These are phyloP conservation scores for Eutypa lata DNA, from an alignment of 2,329 filamentous ascomycete genomes.

Conservation along the genomic window DNA sequence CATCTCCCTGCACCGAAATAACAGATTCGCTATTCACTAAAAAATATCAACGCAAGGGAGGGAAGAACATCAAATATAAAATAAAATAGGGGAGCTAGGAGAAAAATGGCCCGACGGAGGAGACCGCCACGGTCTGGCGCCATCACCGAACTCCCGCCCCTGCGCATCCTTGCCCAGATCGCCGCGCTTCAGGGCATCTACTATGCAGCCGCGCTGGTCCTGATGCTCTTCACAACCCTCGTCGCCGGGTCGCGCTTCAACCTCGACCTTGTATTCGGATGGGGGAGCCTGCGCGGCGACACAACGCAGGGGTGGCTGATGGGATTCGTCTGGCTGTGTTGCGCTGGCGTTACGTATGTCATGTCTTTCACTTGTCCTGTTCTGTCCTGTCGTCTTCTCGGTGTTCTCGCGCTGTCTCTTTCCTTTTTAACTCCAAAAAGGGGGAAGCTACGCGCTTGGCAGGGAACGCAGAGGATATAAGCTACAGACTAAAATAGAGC, in stretches of 20 bases:
- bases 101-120: constrained; percentile 48
- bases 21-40: too few species aligned
- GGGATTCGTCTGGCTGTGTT: constrained; percentile 55
- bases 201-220: constrained; percentile 48
- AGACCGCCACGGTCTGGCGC: constrained; percentile 59
- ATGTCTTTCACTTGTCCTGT: constrained; percentile 24
- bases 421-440: not conserved
- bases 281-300: constrained; percentile 57
- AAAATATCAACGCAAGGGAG: too few species aligned
- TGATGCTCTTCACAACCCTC: constrained; percentile 57
- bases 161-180: constrained; percentile 59
- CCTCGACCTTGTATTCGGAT: constrained; percentile 54
- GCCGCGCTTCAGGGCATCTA: constrained; percentile 53
- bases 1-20: not conserved
- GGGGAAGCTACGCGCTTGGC: not conserved
- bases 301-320: constrained; percentile 60
- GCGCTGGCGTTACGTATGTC: constrained; percentile 51
- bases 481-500: too few species aligned
- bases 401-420: not conserved
- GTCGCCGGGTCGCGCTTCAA: constrained; percentile 55
- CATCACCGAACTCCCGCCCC: constrained; percentile 57
- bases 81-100: not conserved
- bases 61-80: not conserved
- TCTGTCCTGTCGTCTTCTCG: not conserved
- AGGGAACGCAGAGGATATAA: too few species aligned